Evolutionary conservation across 768 basidiomycete species (phyloP), one percentile per base, ranked within the genome.

Genomic region (Holtermannia corniformis): DNA sequence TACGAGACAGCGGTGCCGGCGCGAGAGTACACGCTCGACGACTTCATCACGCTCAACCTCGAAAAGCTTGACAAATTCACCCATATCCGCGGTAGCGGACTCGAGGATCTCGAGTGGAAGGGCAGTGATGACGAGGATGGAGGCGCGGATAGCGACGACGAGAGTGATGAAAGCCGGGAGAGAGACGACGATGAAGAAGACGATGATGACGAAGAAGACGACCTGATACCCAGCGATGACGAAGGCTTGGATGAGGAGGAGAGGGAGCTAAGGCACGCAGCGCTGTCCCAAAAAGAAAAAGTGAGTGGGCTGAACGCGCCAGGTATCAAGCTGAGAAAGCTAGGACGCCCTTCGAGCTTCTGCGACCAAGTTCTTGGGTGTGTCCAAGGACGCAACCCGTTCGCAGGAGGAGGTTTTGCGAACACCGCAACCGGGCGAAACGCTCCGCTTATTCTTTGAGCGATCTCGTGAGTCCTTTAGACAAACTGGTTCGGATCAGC

Each of bases 11-110:
- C 87, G 0, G 26, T 40, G 11, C 50, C 56, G 11, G 77, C 84
- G 12, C 79, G 81, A 21, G 90, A 95, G 70, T 90, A 86, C 59
- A 92, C 89, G 0, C 75, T 95, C 4, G 88, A 91, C 64, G 91
- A 93, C 62, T 95, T 92, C 63, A 76, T 89, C 71, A 76, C 80
- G 1, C 72, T 95, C 11, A 79, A 82, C 53, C 76, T 95, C 19
- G 88, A 91, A 63, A 92, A 92, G 69, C 74, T 92, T 72, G 90
- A 92, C 40, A 73, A 78, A 10, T 92, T 80, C 63, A 68, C 76
- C 1, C 89, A 87, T 60, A 75, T 91, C 62, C 86, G 84, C 70
- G 75, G 78, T 44, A 83, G 81, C 49, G 81, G 75, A 20, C 81
- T 87, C 48, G 78, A 79, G 7, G 79, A 78, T 0, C 81, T 81